phyloP scores from a whole-genome alignment of 2,329 filamentous ascomycete species.

The Colletotrichum sp. region DNA sequence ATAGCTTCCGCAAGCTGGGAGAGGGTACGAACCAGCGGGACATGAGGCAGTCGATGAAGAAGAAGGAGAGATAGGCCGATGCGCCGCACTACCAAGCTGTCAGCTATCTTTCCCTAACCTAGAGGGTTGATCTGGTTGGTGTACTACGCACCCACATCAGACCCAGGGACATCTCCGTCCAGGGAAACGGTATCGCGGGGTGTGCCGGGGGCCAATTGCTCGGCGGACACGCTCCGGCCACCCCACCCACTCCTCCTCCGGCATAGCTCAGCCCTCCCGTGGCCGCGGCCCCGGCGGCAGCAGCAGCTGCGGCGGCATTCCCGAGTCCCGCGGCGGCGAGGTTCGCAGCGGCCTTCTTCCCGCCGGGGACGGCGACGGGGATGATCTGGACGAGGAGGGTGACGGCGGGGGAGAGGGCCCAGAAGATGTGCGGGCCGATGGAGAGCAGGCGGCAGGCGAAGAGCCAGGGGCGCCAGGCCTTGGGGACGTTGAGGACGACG shows the following conservation, averaged over 20 bases:
- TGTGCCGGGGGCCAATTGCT: constrained; percentile 11
- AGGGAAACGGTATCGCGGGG: constrained; percentile 33
- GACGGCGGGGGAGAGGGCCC: constrained; percentile 72
- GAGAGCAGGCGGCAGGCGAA: constrained; percentile 76
- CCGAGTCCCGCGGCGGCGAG: constrained; percentile 41
- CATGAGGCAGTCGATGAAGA: constrained; percentile 86
- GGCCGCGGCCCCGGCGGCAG: not conserved
- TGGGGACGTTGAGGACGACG: constrained; percentile 76
- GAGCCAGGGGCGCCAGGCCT: constrained; percentile 75
- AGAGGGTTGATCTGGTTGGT: constrained; percentile 23
- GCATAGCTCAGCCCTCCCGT: constrained; percentile 19
- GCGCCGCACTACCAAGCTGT: constrained; percentile 66
- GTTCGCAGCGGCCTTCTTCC: constrained; percentile 3
- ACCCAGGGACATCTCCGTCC: constrained; percentile 74
- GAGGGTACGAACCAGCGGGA: constrained; percentile 67
- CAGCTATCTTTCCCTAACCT: not conserved
- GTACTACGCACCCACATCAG: constrained; percentile 70
- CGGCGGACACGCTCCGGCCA: constrained; percentile 41
- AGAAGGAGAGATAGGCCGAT: constrained; percentile 80
- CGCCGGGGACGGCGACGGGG: constrained; percentile 33
- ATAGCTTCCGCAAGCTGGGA: not conserved
- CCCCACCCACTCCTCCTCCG: constrained; percentile 26
- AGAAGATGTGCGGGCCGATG: constrained; percentile 73
- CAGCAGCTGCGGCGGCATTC: constrained; percentile 4
- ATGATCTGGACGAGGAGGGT: constrained; percentile 72